Conservation (phyloP, 2,329 filamentous ascomycete genomes). For the Microcera coccophila region DNA sequence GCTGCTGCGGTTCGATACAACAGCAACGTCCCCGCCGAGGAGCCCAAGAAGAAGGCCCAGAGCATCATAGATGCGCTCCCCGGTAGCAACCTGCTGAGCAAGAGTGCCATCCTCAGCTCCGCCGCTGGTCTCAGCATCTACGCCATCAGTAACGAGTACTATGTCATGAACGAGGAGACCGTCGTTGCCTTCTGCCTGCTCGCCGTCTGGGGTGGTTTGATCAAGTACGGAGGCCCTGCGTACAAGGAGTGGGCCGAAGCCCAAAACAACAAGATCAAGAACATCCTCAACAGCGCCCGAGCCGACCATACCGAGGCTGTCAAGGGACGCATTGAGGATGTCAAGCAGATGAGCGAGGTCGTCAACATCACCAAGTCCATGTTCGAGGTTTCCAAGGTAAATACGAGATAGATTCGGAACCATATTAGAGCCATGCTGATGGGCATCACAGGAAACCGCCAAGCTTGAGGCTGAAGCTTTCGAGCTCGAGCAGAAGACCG, state of each 20-base stretch:
- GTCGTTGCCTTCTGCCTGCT: slow-evolving; percentile 90
- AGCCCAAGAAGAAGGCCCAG: slow-evolving; percentile 95
- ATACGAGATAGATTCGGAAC: slow-evolving; percentile 19
- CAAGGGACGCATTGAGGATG: slow-evolving; percentile 88
- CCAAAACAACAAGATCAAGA: slow-evolving; percentile 88
- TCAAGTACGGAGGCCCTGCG: slow-evolving; percentile 87
- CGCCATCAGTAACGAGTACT: slow-evolving; percentile 98
- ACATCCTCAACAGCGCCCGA: slow-evolving; percentile 90
- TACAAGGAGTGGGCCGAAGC: slow-evolving; percentile 90
- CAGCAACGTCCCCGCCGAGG: slow-evolving; percentile 76
- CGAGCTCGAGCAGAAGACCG: slow-evolving; percentile 95
- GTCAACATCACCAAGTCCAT: slow-evolving; percentile 96
- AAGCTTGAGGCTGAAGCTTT: slow-evolving; percentile 92
- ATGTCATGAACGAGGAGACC: slow-evolving; percentile 98
- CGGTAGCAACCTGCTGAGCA: slow-evolving; percentile 87
- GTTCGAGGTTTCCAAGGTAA: slow-evolving; percentile 96
- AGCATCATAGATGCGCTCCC: slow-evolving; percentile 91
- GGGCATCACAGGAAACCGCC: slow-evolving; percentile 75
- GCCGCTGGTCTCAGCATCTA: slow-evolving; percentile 86
- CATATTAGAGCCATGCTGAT: slow-evolving; percentile 18
- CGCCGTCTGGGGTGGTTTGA: slow-evolving; percentile 86
- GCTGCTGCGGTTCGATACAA: slow-evolving; percentile 64
- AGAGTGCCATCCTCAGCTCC: slow-evolving; percentile 94
- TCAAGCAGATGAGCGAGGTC: slow-evolving; percentile 90
- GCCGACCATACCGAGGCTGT: slow-evolving; percentile 94